Conservation (phyloP, 2,329 filamentous ascomycete species). For the Fonsecaea pedrosoi region DNA sequence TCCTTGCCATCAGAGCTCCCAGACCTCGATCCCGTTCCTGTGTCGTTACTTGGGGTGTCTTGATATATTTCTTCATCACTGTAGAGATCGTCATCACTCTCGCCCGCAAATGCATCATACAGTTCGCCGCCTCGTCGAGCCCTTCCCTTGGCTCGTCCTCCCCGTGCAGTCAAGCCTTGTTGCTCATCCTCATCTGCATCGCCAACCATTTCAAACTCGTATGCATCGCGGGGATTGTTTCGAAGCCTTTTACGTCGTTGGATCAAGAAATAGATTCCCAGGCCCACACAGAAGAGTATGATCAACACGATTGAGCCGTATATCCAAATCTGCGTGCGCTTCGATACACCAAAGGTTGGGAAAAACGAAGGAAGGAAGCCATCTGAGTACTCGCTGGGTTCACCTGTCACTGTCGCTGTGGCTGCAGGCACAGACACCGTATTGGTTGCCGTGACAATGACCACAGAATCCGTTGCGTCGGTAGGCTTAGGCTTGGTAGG, state of each 20-base stretch:
- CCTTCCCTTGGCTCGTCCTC: slow-evolving; percentile 58
- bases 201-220: slow-evolving; percentile 93
- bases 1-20: slow-evolving; percentile 32
- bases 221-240: slow-evolving; percentile 78
- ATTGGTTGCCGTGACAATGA: slow-evolving; percentile 38
- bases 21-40: slow-evolving; percentile 35
- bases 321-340: slow-evolving; percentile 90
- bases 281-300: slow-evolving; percentile 76
- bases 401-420: slow-evolving; percentile 43
- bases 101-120: slow-evolving; percentile 96
- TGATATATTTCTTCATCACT: slow-evolving; percentile 50
- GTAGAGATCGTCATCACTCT: slow-evolving; percentile 73
- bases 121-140: slow-evolving; percentile 78
- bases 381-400: slow-evolving; percentile 48
- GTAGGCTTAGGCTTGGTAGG: slow-evolving; percentile 67
- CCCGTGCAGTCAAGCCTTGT: slow-evolving; percentile 47
- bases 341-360: slow-evolving; percentile 87
- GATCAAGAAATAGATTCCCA: slow-evolving; percentile 82
- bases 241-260: slow-evolving; percentile 77
- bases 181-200: slow-evolving; percentile 73
- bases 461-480: slow-evolving; percentile 39
- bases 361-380: slow-evolving; percentile 82
- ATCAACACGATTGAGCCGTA: slow-evolving; percentile 87
- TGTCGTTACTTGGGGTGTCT: slow-evolving; percentile 40
- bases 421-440: slow-evolving; percentile 43